Conservation (phyloP, 352 stramenopile genomes). For the Phytophthora brassicae region DNA sequence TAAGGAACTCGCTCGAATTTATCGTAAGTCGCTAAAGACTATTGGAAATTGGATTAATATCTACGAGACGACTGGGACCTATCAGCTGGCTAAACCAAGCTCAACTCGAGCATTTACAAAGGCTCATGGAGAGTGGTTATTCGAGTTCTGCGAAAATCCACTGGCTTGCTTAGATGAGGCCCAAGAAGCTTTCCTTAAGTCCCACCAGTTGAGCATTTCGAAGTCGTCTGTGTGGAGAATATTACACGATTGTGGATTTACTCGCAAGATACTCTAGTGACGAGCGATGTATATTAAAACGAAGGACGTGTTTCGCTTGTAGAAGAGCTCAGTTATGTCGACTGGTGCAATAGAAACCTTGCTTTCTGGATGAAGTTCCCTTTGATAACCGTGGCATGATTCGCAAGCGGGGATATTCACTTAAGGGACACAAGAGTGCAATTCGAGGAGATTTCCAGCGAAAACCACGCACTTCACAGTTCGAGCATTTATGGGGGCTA, state of each 20-base stretch:
- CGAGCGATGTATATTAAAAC: constrained; percentile 2
- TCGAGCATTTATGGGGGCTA: too few species aligned
- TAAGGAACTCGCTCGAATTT: not conserved
- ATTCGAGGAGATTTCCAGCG: too few species aligned
- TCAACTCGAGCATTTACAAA: not conserved
- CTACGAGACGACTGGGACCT: not conserved
- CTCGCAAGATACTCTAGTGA: constrained; percentile 4
- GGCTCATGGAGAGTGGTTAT: not conserved
- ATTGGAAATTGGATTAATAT: constrained; percentile 2
- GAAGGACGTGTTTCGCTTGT: constrained; percentile 9
- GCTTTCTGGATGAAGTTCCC: not conserved
- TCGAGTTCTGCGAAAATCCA: not conserved
- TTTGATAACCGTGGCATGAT: not conserved
- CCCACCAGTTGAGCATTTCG: not conserved
- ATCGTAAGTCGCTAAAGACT: not conserved
- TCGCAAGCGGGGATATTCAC: not conserved
- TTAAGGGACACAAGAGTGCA: not conserved
- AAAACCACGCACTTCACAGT: too few species aligned
- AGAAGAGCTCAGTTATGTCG: constrained; percentile 18
- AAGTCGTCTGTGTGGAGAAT: constrained; percentile 6
- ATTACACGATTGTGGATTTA: constrained; percentile 5
- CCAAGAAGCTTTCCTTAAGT: not conserved
- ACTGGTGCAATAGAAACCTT: constrained; percentile 15
- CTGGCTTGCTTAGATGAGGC: constrained; percentile 1
- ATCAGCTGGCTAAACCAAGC: not conserved